Evolutionary conservation across 1,139 yeast genomes (phyloP).

Genomic region (Protomyces arabidopsidicola): DNA sequence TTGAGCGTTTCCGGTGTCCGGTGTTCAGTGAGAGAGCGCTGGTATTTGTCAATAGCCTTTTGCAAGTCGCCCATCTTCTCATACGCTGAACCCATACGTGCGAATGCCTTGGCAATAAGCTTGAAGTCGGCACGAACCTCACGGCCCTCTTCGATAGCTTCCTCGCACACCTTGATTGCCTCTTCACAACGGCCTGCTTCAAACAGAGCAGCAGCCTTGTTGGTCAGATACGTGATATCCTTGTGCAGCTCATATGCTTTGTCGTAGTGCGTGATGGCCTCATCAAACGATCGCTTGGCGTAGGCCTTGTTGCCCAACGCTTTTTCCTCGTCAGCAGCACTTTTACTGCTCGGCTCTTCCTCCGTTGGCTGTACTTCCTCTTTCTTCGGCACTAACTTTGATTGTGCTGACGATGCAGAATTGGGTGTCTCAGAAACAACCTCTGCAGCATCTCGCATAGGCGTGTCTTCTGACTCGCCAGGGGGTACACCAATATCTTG

Average conservation of each 20-base stretch:
- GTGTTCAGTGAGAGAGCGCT: constrained; percentile 92
- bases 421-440: neutral
- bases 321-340: constrained; percentile 71
- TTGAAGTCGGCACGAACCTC: constrained; percentile 88
- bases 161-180: constrained; percentile 73
- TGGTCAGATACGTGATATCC: constrained; percentile 91
- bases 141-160: constrained; percentile 85
- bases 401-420: constrained; percentile 36
- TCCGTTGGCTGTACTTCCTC: constrained; percentile 37
- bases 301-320: constrained; percentile 82
- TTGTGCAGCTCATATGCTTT: constrained; percentile 77
- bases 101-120: constrained; percentile 81
- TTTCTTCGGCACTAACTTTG: constrained; percentile 35
- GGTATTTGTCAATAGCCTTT: constrained; percentile 72
- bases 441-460: constrained; percentile 35
- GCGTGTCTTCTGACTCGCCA: constrained; percentile 31
- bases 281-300: constrained; percentile 84
- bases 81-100: constrained; percentile 81
- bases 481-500: constrained; percentile 37
- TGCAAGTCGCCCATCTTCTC: constrained; percentile 67
- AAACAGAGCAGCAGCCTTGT: constrained; percentile 95
- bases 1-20: constrained; percentile 90
- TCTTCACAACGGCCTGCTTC: constrained; percentile 90
- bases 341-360: constrained; percentile 42
- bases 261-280: constrained; percentile 79